Percentiles rank a stretch among this genome's conserved stretches.
These are phyloP conservation scores for Panellus pusillus DNA, from an alignment of 768 basidiomycete species.

Conservation along the genomic window DNA sequence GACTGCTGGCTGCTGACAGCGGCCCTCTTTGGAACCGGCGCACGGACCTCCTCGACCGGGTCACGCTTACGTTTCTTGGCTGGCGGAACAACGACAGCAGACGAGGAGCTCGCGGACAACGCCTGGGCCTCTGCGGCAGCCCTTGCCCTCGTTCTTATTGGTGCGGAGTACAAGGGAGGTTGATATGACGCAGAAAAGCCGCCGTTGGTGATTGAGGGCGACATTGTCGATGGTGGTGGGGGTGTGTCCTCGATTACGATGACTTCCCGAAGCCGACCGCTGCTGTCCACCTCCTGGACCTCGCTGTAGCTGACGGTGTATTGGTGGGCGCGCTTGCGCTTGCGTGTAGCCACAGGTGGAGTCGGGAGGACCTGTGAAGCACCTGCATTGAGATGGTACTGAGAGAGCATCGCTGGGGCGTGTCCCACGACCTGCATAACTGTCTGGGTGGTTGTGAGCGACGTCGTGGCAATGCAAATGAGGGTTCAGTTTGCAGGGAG, in stretches of 20 bases:
- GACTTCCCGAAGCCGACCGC: conserved; percentile 78
- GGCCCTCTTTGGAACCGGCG: conserved; percentile 64
- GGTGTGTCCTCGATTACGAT: conserved; percentile 94
- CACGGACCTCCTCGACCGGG: conserved; percentile 69
- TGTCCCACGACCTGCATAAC: conserved; percentile 72
- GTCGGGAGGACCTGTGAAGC: conserved; percentile 70
- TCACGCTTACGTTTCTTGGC: conserved; percentile 87
- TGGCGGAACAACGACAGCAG: conserved; percentile 63
- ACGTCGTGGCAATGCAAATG: conserved; percentile 46
- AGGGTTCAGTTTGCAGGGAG: conserved; percentile 1
- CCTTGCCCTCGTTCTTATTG: conserved; percentile 80
- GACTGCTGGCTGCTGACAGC: conserved; percentile 50
- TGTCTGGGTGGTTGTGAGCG: conserved; percentile 46
- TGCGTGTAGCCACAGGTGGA: conserved; percentile 71
- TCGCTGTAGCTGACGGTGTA: conserved; percentile 86
- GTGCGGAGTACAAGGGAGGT: conserved; percentile 71
- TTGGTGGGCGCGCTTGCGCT: conserved; percentile 80
- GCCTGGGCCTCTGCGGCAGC: conserved; percentile 86
- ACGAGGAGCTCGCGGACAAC: conserved; percentile 67
- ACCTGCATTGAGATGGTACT: conserved; percentile 55
- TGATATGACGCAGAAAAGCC: conserved; percentile 80
- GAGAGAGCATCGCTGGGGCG: conserved; percentile 58
- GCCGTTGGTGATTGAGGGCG: conserved; percentile 70
- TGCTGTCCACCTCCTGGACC: conserved; percentile 80
- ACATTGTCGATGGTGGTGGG: conserved; percentile 70